Percentiles rank a stretch among this genome's conserved stretches.
Evolutionary conservation across 2,329 filamentous ascomycete species (phyloP).

Genomic region (Penicillium sp.): DNA sequence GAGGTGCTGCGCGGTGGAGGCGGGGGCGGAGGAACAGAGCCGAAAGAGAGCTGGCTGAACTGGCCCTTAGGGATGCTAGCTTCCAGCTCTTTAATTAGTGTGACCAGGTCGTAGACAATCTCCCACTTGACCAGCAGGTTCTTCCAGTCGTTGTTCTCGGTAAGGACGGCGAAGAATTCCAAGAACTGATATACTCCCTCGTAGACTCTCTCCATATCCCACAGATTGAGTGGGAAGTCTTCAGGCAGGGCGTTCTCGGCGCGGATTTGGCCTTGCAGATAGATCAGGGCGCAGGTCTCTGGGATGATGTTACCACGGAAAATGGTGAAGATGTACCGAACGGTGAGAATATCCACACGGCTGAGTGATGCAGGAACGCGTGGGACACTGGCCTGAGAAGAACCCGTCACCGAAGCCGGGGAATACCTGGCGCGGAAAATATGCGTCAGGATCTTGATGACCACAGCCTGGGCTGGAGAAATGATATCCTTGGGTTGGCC

Average conservation of each 20-base stretch:
- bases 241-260: conserved; percentile 68
- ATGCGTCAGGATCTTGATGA: conserved; percentile 84
- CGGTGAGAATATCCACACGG: conserved; percentile 59
- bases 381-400: conserved; percentile 51
- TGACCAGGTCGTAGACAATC: conserved; percentile 80
- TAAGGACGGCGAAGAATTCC: conserved; percentile 85
- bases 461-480: conserved; percentile 87
- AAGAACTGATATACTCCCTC: conserved; percentile 92
- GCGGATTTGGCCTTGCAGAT: conserved; percentile 84
- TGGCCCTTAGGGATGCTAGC: conserved; percentile 80
- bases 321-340: conserved; percentile 88
- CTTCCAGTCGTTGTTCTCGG: conserved; percentile 78
- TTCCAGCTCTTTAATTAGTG: conserved; percentile 80
- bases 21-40: conserved; percentile 20
- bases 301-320: conserved; percentile 91
- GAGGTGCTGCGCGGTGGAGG: conserved; percentile 28
- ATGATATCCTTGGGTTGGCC: conserved; percentile 94
- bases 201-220: conserved; percentile 97
- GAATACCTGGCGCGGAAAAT: conserved; percentile 68
- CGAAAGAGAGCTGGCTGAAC: conserved; percentile 46
- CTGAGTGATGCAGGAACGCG: conserved; percentile 53
- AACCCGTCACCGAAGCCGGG: conserved; percentile 45
- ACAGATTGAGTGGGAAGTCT: conserved; percentile 89
- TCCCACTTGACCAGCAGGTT: conserved; percentile 87
- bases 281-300: conserved; percentile 90